Evolutionary conservation across 176 grass and related monocot genomes (phyloP), one percentile per base, ranked within the genome.

Genomic region (Eremochloa ophiuroides): DNA sequence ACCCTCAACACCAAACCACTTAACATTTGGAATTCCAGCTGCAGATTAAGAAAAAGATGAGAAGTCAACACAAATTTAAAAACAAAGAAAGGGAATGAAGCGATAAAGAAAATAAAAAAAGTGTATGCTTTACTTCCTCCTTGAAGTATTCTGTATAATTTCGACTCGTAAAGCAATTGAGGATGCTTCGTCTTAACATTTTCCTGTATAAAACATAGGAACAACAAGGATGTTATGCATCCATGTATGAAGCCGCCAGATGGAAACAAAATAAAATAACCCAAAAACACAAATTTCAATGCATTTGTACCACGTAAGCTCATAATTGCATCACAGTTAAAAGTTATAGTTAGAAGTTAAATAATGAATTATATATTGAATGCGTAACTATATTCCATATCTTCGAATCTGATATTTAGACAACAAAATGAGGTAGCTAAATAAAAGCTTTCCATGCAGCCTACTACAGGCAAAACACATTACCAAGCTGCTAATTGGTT

Each of bases 1-100:
- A 64, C 94, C 94, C 77, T 97, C 94, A 37, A 89, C 94, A 63
- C 91, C 94, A 83, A 97, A 97, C 91, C 91, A 97, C 77, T 80
- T 97, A 58, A 97, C 83, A 83, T 92, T 87, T 85, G 83, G 88
- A 75, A 91, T 91, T 59, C 94, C 91, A 91, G 88, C 94, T 93
- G 87, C 62, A 74, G 67, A 77, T 56, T 1, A 23, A 68, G 75
- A 79, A 29, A 6, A 34, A 33, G 77, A 76, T 41, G 26, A 60
- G 69, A 80, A 80, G 40, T 47, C 78, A 22, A 48, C 20, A 16
- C 16, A 5, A 31, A 40, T 59, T 15, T 33, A 3, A 30, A 25
- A 59, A 56, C 55, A 58, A 73, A 71, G 1, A 18, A 34, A 68
- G 22, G 31, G 14, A 5, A 67, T n/a, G 17, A 67, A 77, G 17